Evolutionary conservation across 371 early-diverging fungal species (phyloP).

Genomic region (Mortierella sp.): DNA sequence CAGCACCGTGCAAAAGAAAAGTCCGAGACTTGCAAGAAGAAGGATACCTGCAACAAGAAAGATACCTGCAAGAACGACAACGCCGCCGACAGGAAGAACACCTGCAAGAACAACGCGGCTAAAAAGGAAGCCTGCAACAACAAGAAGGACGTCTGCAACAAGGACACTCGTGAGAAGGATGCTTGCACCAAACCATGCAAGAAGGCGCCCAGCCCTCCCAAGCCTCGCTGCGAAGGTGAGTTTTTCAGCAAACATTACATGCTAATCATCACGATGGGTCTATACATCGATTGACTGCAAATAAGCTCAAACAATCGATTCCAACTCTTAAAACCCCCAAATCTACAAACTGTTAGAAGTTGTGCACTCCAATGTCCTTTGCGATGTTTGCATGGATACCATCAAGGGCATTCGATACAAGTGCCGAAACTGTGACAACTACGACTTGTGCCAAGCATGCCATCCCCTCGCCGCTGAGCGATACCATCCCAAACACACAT

Average conservation of each 20-base stretch:
- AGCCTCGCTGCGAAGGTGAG: slow-evolving; percentile 8
- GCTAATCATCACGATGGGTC: neutral
- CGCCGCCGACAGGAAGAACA: neutral
- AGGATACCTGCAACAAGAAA: neutral
- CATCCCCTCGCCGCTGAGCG: slow-evolving; percentile 28
- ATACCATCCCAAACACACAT: slow-evolving; percentile 50
- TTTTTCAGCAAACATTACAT: neutral
- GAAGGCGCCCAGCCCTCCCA: neutral
- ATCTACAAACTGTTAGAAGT: neutral
- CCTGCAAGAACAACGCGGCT: neutral
- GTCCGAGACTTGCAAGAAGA: neutral
- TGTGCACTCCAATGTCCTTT: slow-evolving; percentile 40
- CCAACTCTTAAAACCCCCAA: neutral
- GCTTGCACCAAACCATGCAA: neutral
- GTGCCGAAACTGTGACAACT: slow-evolving; percentile 64
- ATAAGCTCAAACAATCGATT: too few species aligned
- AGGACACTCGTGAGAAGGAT: neutral
- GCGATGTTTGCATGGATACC: slow-evolving; percentile 61
- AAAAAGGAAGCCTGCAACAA: neutral
- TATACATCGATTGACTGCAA: neutral
- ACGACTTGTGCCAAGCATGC: slow-evolving; percentile 67
- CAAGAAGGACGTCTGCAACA: slow-evolving; percentile 3
- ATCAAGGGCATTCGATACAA: slow-evolving; percentile 61
- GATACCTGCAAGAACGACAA: neutral
- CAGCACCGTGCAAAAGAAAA: neutral